Percentiles rank a stretch among this genome's conserved stretches.
Evolutionary conservation across 2,329 filamentous ascomycete species (phyloP).

Genomic region (Penicillium sp.): DNA sequence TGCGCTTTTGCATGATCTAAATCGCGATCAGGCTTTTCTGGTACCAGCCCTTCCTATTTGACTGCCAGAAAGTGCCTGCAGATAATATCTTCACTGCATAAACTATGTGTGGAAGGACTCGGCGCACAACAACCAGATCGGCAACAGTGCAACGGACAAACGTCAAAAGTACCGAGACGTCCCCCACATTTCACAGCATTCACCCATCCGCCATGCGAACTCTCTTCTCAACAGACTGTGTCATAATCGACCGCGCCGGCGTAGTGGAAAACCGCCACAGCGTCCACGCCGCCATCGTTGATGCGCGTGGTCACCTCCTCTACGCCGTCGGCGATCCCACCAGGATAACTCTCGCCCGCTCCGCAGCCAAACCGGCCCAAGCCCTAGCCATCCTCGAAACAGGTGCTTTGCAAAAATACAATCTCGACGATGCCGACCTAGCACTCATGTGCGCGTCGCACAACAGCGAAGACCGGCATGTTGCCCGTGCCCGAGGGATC

Average conservation of each 20-base stretch:
- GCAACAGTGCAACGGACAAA: background rate
- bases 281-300: conserved; percentile 48
- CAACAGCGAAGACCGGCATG: conserved; percentile 47
- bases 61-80: background rate
- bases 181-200: background rate
- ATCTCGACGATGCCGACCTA: conserved; percentile 46
- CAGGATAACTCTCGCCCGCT: conserved; percentile 48
- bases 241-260: conserved; percentile 42
- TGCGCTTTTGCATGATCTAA: background rate
- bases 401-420: conserved; percentile 39
- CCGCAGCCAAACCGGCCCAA: conserved; percentile 51
- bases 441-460: conserved; percentile 54
- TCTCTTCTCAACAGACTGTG: conserved; percentile 26
- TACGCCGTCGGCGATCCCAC: conserved; percentile 44
- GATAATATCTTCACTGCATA: too few species aligned
- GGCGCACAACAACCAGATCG: background rate
- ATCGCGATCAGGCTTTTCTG: too few species aligned
- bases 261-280: conserved; percentile 48
- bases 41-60: background rate
- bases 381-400: conserved; percentile 50
- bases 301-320: conserved; percentile 42
- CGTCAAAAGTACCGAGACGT: background rate
- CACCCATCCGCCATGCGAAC: conserved; percentile 4
- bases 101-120: too few species aligned
- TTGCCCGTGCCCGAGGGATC: conserved; percentile 42